Base-by-base conservation (phyloP, 306 rosid species). In the Glycyrrhiza uralensis region DNA sequence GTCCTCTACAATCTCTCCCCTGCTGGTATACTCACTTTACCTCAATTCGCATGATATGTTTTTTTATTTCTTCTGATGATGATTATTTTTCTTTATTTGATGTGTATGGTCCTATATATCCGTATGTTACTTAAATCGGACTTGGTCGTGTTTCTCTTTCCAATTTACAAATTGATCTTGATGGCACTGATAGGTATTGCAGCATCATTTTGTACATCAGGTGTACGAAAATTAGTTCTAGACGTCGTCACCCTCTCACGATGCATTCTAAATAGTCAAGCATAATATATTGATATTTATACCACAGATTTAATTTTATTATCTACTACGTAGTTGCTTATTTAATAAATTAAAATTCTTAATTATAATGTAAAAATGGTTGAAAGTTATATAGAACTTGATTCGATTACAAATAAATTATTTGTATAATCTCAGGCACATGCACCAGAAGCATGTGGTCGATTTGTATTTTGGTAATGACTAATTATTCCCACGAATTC, bases 1-100 rank as follows among this genome's bases (percentile, higher is more conserved):
- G 81, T 93, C 52, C 96, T 93, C 71, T 91, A 91, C 79, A 93
- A 93, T 39, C 97, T 91, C 76, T 85, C 98, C 17, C 98, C 98
- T 1, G 92, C 96, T 51, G 98, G 98, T 93, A 85, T 0, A 56
- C 14, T 6, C 5, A 4, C 36, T 33, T 10, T 41, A 26, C 55
- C 3, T 32, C n/a, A n/a, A n/a, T n/a, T n/a, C n/a, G n/a, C n/a
- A n/a, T 66, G 33, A 6, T 15, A 12, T 23, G 4, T 18, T 13
- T 14, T 9, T 15, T 10, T 23, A n/a, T n/a, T n/a, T n/a, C n/a
- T n/a, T n/a, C n/a, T n/a, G n/a, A n/a, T n/a, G n/a, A n/a, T n/a
- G n/a, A n/a, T n/a, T n/a, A n/a, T 32, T 19, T 39, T 4, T 4
- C 1, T 46, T 29, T 0, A 44, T 24, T 65, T 24, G 4, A 20